phyloP scores from a whole-genome alignment of 1,284 basidiomycete species.

The Abortiporus biennis region DNA sequence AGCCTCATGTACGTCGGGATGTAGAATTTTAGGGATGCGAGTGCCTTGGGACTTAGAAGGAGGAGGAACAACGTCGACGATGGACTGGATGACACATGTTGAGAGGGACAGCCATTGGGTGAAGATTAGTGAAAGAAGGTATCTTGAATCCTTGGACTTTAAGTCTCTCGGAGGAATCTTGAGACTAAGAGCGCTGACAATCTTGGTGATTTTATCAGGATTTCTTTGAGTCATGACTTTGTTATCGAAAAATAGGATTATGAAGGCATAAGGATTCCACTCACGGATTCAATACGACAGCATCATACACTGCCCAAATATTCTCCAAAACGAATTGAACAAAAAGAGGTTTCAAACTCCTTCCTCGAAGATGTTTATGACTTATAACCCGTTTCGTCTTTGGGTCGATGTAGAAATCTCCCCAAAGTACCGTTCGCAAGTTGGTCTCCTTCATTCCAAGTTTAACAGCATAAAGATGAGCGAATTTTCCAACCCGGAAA shows the following conservation, averaged over 20 bases:
- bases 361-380: conserved; percentile 83
- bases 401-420: conserved; percentile 95
- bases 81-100: conserved; percentile 87
- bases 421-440: conserved; percentile 89
- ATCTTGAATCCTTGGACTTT: conserved; percentile 84
- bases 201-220: conserved; percentile 85
- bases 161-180: conserved; percentile 88
- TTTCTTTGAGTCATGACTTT: conserved; percentile 48
- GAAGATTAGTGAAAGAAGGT: conserved; percentile 84
- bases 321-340: conserved; percentile 98
- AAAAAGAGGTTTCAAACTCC: conserved; percentile 92
- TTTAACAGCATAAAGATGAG: conserved; percentile 88
- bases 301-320: conserved; percentile 95
- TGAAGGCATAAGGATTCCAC: conserved; percentile 28
- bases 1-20: conserved; percentile 68
- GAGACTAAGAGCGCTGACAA: conserved; percentile 78
- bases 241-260: background rate
- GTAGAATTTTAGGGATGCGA: conserved; percentile 90
- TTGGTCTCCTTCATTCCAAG: conserved; percentile 89
- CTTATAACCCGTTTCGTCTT: conserved; percentile 94
- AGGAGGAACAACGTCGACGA: conserved; percentile 89
- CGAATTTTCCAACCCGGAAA: conserved; percentile 92
- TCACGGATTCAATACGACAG: conserved; percentile 80
- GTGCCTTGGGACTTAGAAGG: conserved; percentile 79
- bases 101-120: conserved; percentile 97